Evolutionary conservation across 1,139 yeast species (phyloP).

Genomic region (Wickerhamomyces sp.): DNA sequence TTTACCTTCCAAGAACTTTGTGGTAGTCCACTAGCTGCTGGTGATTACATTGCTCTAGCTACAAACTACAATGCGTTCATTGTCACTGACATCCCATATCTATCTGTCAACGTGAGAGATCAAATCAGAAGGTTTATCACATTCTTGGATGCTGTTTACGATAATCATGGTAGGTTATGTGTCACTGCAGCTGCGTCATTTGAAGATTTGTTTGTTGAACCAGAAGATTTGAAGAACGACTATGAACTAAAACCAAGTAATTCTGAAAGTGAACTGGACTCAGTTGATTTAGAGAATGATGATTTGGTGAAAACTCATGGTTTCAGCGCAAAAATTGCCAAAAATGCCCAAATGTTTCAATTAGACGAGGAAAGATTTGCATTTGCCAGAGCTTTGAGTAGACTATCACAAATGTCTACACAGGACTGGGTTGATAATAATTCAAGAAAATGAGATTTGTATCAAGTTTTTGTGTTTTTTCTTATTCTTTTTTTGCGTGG

Average conservation of each 20-base stretch:
- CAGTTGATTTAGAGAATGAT: conserved; percentile 38
- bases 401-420: conserved; percentile 91
- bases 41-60: conserved; percentile 86
- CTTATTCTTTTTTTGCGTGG: background rate
- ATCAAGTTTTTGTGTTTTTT: too few relatives aligned
- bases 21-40: conserved; percentile 88
- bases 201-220: conserved; percentile 80
- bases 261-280: conserved; percentile 11
- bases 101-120: conserved; percentile 76
- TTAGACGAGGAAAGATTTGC: conserved; percentile 95
- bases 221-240: conserved; percentile 60
- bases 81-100: conserved; percentile 85
- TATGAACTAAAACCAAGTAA: conserved; percentile 36
- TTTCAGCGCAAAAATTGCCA: conserved; percentile 68
- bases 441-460: conserved; percentile 23
- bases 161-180: conserved; percentile 79
- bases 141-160: conserved; percentile 92
- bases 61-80: conserved; percentile 72
- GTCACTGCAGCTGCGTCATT: conserved; percentile 88
- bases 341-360: conserved; percentile 76
- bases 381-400: conserved; percentile 87
- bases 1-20: conserved; percentile 83
- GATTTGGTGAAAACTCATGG: conserved; percentile 68
- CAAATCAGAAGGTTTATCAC: conserved; percentile 87
- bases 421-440: conserved; percentile 75